Evolutionary conservation across 176 grass and related monocot genomes (phyloP).

Genomic region (Olyra latifolia): DNA sequence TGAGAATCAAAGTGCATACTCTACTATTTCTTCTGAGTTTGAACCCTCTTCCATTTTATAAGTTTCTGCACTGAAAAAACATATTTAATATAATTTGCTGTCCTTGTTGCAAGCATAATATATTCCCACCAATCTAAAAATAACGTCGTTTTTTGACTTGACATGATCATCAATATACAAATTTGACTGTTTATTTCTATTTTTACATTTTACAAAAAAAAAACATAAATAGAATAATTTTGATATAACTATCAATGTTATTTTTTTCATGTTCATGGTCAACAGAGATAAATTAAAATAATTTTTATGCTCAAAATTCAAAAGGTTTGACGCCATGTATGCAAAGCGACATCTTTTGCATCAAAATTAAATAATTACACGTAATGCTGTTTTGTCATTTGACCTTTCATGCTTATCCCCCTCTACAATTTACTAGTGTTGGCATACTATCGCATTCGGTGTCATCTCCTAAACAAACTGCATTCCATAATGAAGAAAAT

Average conservation of each 20-base stretch:
- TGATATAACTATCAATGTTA: neutral
- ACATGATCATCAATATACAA: neutral
- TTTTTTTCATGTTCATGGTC: neutral
- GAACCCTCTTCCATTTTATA: constrained; percentile 5
- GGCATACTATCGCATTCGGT: neutral
- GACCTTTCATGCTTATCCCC: neutral
- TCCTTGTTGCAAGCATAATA: neutral
- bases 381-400: constrained; percentile 14
- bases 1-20: constrained; percentile 8
- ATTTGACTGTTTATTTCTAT: neutral
- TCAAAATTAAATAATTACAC: neutral
- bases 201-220: neutral
- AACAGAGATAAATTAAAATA: neutral
- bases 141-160: neutral
- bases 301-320: neutral
- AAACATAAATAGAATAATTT: neutral
- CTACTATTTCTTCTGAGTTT: constrained; percentile 20
- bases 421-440: neutral
- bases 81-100: neutral
- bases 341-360: neutral
- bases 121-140: neutral
- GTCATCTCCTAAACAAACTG: neutral
- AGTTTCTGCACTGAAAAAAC: neutral
- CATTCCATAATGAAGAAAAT: constrained; percentile 4
- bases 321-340: neutral